Evolutionary conservation across 2,329 filamentous ascomycete species (phyloP).

Genomic region (Cladosporium phlei): DNA sequence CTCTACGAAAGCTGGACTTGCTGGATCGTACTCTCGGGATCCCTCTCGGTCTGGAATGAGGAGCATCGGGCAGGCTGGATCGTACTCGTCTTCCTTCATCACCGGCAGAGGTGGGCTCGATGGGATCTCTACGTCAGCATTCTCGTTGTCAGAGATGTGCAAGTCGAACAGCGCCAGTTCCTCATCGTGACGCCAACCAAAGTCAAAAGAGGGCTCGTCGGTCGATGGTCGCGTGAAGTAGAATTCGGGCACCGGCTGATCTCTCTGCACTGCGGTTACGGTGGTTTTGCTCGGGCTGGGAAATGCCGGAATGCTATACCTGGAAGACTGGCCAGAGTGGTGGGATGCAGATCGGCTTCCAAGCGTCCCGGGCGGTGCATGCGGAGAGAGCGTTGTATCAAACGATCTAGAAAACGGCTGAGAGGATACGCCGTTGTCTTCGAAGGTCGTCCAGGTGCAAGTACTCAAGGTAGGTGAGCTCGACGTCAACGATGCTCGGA

Average conservation of each 20-base stretch:
- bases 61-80: constrained; percentile 25
- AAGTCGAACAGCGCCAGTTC: not conserved
- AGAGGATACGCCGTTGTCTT: constrained; percentile 16
- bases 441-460: constrained; percentile 32
- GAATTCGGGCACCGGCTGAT: constrained; percentile 25
- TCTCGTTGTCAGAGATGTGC: not conserved
- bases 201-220: constrained; percentile 8
- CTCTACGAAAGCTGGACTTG: constrained; percentile 22
- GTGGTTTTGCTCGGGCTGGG: constrained; percentile 26
- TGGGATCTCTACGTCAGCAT: constrained; percentile 17
- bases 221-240: constrained; percentile 18
- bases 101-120: constrained; percentile 26
- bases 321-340: constrained; percentile 6
- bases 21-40: constrained; percentile 28
- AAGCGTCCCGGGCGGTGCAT: not conserved
- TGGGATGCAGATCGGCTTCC: not conserved
- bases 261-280: constrained; percentile 11
- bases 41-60: constrained; percentile 16
- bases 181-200: not conserved
- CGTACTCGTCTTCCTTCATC: constrained; percentile 23
- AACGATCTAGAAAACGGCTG: constrained; percentile 5
- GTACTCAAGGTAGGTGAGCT: constrained; percentile 36
- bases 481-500: constrained; percentile 37
- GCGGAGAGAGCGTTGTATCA: constrained; percentile 1
- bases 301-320: constrained; percentile 20